Evolutionary conservation across 2,329 filamentous ascomycete species (phyloP).

Genomic region (Thermoascus crustaceus): DNA sequence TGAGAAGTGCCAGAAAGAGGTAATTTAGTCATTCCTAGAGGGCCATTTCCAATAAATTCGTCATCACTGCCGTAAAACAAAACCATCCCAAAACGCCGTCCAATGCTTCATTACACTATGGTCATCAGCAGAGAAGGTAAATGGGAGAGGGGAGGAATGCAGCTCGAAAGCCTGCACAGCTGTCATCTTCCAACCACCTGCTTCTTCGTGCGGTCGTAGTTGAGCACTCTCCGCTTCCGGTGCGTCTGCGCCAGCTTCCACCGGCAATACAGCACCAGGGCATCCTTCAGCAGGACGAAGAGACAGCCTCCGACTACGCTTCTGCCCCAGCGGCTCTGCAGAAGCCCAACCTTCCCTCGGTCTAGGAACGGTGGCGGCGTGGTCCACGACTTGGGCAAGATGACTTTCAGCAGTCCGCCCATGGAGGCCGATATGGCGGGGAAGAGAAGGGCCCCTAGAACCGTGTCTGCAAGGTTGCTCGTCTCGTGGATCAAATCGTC

Average conservation of each 20-base stretch:
- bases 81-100: not conserved
- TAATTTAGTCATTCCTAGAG: no score
- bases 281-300: slow-evolving; percentile 75
- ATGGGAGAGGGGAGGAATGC: not conserved
- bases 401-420: slow-evolving; percentile 63
- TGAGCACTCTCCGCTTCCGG: slow-evolving; percentile 38
- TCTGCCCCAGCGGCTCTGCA: slow-evolving; percentile 81
- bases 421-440: slow-evolving; percentile 71
- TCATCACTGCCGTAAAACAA: slow-evolving; percentile 12
- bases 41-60: slow-evolving; percentile 15
- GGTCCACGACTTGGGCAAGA: slow-evolving; percentile 63
- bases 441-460: slow-evolving; percentile 66
- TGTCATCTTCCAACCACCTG: slow-evolving; percentile 17
- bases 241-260: slow-evolving; percentile 42
- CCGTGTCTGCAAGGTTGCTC: slow-evolving; percentile 48
- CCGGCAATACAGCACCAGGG: slow-evolving; percentile 51
- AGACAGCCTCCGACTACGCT: slow-evolving; percentile 82
- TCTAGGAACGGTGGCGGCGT: slow-evolving; percentile 32
- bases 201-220: slow-evolving; percentile 39
- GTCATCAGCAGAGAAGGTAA: slow-evolving; percentile 2
- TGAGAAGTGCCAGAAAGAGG: no score
- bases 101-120: slow-evolving; percentile 3
- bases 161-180: not conserved
- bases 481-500: slow-evolving; percentile 47
- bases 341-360: slow-evolving; percentile 51